Percentiles rank a stretch among this genome's conserved stretches.
Conservation (phyloP, 2,329 filamentous ascomycete genomes). For the Alternaria dauci region DNA sequence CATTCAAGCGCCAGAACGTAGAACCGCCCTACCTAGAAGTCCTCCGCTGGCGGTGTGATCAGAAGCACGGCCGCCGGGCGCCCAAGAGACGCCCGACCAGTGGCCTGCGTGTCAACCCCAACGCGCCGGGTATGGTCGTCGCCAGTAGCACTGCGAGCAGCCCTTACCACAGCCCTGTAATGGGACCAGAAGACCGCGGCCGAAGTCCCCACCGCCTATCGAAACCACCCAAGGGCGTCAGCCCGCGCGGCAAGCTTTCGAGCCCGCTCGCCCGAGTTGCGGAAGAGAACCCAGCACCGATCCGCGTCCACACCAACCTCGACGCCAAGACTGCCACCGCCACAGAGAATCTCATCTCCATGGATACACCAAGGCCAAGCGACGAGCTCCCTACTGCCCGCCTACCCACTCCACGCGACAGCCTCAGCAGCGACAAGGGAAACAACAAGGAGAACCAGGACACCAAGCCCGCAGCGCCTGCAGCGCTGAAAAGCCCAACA, state of each 20-base stretch:
- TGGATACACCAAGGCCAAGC: constrained; percentile 53
- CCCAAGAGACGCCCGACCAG: constrained; percentile 59
- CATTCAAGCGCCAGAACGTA: constrained; percentile 81
- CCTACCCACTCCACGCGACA: constrained; percentile 39
- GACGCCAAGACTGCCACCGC: constrained; percentile 38
- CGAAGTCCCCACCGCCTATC: constrained; percentile 73
- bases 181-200: constrained; percentile 67
- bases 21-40: constrained; percentile 96
- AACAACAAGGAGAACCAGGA: constrained; percentile 51
- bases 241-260: constrained; percentile 71
- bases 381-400: constrained; percentile 40
- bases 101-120: constrained; percentile 63
- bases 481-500: constrained; percentile 41
- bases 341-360: constrained; percentile 54
- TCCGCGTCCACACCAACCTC: constrained; percentile 49
- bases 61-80: constrained; percentile 79
- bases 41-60: constrained; percentile 91
- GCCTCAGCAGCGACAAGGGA: constrained; percentile 51
- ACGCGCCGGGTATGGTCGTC: constrained; percentile 54
- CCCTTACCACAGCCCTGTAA: constrained; percentile 72
- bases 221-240: constrained; percentile 67
- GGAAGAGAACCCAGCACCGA: constrained; percentile 65
- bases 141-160: constrained; percentile 60
- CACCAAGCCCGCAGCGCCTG: constrained; percentile 27
- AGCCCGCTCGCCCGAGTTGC: constrained; percentile 78